A percentile compares a stretch with the other conserved stretches of the same genome.
Evolutionary conservation across 2,329 filamentous ascomycete species (phyloP).

Genomic region (Aspergillus brasiliensis): DNA sequence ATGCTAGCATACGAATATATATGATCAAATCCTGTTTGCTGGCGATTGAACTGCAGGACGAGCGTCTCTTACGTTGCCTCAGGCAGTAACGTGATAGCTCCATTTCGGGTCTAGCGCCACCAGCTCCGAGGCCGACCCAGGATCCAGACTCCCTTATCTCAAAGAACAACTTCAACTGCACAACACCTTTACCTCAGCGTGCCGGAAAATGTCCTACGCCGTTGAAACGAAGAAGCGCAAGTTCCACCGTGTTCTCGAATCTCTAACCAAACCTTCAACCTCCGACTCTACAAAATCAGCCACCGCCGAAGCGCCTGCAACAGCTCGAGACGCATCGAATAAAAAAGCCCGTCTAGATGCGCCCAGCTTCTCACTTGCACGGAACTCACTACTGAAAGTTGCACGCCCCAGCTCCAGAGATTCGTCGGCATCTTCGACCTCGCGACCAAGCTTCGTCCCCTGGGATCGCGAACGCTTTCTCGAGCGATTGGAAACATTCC

Average conservation of each 20-base stretch:
- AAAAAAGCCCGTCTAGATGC: conserved; percentile 39
- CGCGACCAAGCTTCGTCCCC: conserved; percentile 74
- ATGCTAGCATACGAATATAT: too few relatives aligned
- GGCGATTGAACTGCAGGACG: too few relatives aligned
- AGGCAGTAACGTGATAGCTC: not conserved
- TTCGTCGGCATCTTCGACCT: conserved; percentile 34
- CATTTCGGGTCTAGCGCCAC: not conserved
- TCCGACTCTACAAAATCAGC: conserved; percentile 20
- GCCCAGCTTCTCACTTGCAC: conserved; percentile 23
- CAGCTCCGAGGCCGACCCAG: not conserved
- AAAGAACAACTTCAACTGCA: not conserved
- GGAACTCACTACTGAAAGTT: conserved; percentile 29
- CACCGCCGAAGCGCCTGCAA: conserved; percentile 21
- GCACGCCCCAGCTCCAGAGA: conserved; percentile 32
- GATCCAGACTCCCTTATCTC: not conserved
- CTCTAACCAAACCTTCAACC: conserved; percentile 40
- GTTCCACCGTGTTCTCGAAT: conserved; percentile 50
- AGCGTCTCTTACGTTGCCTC: not conserved
- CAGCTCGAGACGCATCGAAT: conserved; percentile 33
- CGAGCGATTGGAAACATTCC: conserved; percentile 79
- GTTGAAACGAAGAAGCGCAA: conserved; percentile 51
- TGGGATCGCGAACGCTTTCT: conserved; percentile 83
- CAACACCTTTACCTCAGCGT: not conserved
- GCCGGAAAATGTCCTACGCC: conserved; percentile 44
- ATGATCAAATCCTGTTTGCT: too few relatives aligned